Evolutionary conservation across 768 basidiomycete genomes (phyloP).

Genomic region (Suillus alpinus): DNA sequence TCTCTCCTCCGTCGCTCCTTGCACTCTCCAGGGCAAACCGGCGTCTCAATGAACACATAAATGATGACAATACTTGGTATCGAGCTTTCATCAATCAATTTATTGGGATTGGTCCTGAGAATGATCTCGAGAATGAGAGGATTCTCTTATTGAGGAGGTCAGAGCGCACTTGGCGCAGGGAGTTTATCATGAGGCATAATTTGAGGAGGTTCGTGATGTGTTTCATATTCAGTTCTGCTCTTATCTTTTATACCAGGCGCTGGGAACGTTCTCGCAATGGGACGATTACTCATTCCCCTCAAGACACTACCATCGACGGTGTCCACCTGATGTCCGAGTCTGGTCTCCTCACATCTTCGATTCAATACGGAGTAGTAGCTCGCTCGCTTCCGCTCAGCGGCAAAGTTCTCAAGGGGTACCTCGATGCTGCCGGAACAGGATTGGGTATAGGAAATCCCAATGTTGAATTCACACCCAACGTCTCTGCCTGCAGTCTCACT

Average conservation of each 20-base stretch:
- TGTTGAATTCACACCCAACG: conserved; percentile 67
- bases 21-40: conserved; percentile 53
- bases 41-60: conserved; percentile 60
- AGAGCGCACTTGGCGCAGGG: conserved; percentile 64
- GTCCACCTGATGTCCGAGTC: conserved; percentile 59
- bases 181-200: conserved; percentile 59
- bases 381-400: conserved; percentile 72
- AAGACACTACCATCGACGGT: conserved; percentile 51
- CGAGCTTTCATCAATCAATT: conserved; percentile 70
- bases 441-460: conserved; percentile 72
- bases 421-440: conserved; percentile 60
- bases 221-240: conserved; percentile 1
- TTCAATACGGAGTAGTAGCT: conserved; percentile 67
- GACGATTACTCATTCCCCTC: conserved; percentile 62
- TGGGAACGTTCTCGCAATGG: conserved; percentile 65
- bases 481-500: conserved; percentile 54
- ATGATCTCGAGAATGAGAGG: conserved; percentile 44
- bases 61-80: conserved; percentile 78
- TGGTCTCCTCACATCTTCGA: conserved; percentile 59
- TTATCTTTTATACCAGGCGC: conserved; percentile 42
- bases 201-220: conserved; percentile 46
- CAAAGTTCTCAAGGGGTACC: conserved; percentile 64
- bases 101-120: conserved; percentile 65
- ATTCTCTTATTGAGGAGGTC: conserved; percentile 53
- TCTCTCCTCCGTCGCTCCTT: conserved; percentile 61